Base-by-base conservation (phyloP, 202 grass and related monocot species). In the Setaria viridis region DNA sequence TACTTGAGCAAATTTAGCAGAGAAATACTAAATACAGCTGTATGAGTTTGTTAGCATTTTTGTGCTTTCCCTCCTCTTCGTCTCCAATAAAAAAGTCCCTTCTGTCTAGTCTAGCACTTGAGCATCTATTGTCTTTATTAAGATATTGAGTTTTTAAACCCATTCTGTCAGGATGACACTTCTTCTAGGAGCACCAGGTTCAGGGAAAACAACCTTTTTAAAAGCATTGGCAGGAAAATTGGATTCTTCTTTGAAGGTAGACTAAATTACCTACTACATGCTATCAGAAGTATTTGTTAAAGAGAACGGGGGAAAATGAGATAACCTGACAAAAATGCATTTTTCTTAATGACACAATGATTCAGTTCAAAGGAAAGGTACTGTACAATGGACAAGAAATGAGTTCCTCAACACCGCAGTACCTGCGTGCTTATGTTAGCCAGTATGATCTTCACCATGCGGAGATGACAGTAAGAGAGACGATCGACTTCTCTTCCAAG, bases 381-480 rank as follows among this genome's bases (percentile, higher is more conserved):
- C 68, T 89, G 55, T 99, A 94, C 77, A 94, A 96, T 68, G 92
- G 90, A 91, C 72, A 94, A 92, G 90, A 78, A 87, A 81, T 94
- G 75, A 90, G 79, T 85, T 74, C 87, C 47, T 88, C 80, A 17
- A 91, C 80, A 35, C 79, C 97, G 88, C 86, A 87, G 49, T 91
- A 89, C 67, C 83, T 94, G 77, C 90, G 82, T 81, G 88, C 97
- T 67, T 99, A 99, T 87, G 82, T 99, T 82, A 93, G 92, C 85
- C 97, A 99, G 82, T 60, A 91, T 88, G 93, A 96, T 88, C 87
- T 96, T 82, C 97, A 99, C 82, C 97, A 96, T 87, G 81, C 97
- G 51, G 97, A 99, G 87, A 99, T 99, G 93, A 99, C 97, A 63
- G 90, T 94, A 65, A 90, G 90, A 80, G 96, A 99, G 69, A 99